phyloP scores from a whole-genome alignment of 1,139 yeast species.

The Citeromyces siamensis region DNA sequence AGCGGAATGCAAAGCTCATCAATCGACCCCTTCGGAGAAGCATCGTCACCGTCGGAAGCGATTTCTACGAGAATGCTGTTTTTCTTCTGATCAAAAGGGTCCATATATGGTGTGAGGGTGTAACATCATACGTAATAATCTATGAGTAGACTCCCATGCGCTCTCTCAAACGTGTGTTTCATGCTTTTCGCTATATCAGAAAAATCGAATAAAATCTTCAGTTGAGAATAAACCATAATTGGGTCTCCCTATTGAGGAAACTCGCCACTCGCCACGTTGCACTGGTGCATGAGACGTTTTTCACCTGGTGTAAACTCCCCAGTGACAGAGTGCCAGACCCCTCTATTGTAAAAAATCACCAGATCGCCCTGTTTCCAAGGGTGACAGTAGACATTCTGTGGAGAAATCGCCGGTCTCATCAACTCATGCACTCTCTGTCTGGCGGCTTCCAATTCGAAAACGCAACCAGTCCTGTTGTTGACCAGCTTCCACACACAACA shows the following conservation, averaged over 20 bases:
- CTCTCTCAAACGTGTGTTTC: too few species aligned
- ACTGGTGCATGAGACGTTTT: constrained; percentile 81
- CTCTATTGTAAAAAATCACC: constrained; percentile 76
- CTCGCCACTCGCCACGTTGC: constrained; percentile 73
- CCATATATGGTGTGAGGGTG: constrained; percentile 9
- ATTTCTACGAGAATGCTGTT: constrained; percentile 43
- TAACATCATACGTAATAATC: neutral
- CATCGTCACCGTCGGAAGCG: constrained; percentile 34
- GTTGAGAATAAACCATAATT: too few species aligned
- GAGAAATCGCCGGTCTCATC: constrained; percentile 80
- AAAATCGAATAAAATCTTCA: neutral
- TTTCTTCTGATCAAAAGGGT: constrained; percentile 64
- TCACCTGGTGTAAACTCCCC: constrained; percentile 75
- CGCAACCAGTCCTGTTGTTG: constrained; percentile 43
- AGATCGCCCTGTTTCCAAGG: constrained; percentile 76
- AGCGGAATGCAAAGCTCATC: constrained; percentile 65
- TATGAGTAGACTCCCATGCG: neutral
- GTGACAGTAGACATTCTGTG: constrained; percentile 64
- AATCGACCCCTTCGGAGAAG: constrained; percentile 78
- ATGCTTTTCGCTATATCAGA: neutral
- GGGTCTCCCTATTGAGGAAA: constrained; percentile 2
- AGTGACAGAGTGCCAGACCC: constrained; percentile 84
- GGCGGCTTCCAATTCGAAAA: constrained; percentile 54
- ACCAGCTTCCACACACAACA: constrained; percentile 65
- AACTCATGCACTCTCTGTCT: constrained; percentile 55